A percentile compares a stretch with the other conserved stretches of the same genome.
Evolutionary conservation across 1,139 yeast genomes (phyloP).

Genomic region (Debaryomyces subglobosus): DNA sequence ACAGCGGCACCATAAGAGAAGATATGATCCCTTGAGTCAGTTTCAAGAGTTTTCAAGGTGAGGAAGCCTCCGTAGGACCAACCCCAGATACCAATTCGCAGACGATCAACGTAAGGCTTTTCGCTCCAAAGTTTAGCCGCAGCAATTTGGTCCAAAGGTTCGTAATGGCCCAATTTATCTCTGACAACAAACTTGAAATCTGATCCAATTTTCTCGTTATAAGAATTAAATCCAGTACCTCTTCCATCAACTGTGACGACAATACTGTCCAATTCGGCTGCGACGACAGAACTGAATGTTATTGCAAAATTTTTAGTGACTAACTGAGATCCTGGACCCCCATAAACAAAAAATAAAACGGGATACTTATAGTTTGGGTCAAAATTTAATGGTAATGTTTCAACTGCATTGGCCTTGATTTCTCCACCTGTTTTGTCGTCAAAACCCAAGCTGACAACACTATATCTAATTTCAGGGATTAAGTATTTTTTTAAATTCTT

Average conservation of each 20-base stretch:
- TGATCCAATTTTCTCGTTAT: slow-evolving; percentile 37
- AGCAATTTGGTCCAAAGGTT: slow-evolving; percentile 69
- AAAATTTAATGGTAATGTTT: slow-evolving; percentile 66
- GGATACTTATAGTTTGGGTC: slow-evolving; percentile 62
- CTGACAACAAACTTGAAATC: slow-evolving; percentile 65
- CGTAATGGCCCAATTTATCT: slow-evolving; percentile 67
- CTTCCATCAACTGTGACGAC: slow-evolving; percentile 84
- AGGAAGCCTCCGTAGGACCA: slow-evolving; percentile 86
- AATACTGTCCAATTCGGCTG: slow-evolving; percentile 68
- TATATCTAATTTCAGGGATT: slow-evolving; percentile 50
- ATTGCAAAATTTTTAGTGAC: slow-evolving; percentile 58
- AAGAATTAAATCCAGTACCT: slow-evolving; percentile 72
- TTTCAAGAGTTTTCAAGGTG: slow-evolving; percentile 73
- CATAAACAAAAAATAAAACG: slow-evolving; percentile 71
- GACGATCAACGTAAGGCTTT: slow-evolving; percentile 58
- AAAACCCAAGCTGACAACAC: slow-evolving; percentile 50
- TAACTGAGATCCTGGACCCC: slow-evolving; percentile 82
- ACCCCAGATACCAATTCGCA: slow-evolving; percentile 74
- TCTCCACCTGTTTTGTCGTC: slow-evolving; percentile 43
- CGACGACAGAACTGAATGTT: slow-evolving; percentile 64
- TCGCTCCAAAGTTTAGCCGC: slow-evolving; percentile 65
- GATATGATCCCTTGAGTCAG: slow-evolving; percentile 56
- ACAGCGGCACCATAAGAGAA: slow-evolving; percentile 76
- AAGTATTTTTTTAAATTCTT: slow-evolving; percentile 44
- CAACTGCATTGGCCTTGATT: slow-evolving; percentile 56